A percentile compares a stretch with the other conserved stretches of the same genome.
These are phyloP conservation scores for Fusarium austroafricanum DNA, from an alignment of 2,329 filamentous ascomycete species.

Conservation along the genomic window DNA sequence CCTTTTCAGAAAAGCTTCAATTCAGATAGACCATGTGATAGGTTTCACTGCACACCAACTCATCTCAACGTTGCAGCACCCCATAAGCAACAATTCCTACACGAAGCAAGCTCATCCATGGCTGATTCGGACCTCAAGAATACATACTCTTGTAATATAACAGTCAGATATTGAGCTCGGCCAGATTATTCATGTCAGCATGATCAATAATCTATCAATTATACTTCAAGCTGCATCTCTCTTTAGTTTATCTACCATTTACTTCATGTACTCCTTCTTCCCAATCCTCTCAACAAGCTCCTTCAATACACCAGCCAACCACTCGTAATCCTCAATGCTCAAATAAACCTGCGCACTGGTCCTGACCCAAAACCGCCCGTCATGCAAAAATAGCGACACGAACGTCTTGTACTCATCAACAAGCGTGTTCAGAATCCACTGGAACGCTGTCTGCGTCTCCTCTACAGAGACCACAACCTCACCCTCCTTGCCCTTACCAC, in stretches of 20 bases:
- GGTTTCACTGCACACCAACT: no score
- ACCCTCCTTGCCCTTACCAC: constrained; percentile 45
- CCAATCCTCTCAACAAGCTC: constrained; percentile 57
- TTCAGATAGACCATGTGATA: background rate
- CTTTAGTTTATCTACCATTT: background rate
- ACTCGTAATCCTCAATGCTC: constrained; percentile 82
- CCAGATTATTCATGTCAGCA: background rate
- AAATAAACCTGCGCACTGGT: constrained; percentile 87
- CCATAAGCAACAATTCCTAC: background rate
- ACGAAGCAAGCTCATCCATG: background rate
- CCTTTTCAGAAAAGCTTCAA: background rate
- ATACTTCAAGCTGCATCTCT: background rate
- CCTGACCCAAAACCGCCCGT: constrained; percentile 73
- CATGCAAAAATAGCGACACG: constrained; percentile 71
- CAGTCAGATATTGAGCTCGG: background rate
- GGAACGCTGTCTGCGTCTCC: constrained; percentile 54
- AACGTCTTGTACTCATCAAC: constrained; percentile 76
- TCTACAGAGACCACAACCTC: constrained; percentile 48
- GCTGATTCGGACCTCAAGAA: background rate
- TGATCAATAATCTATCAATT: no score
- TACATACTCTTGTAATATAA: background rate
- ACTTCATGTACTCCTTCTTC: constrained; percentile 50
- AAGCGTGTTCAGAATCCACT: constrained; percentile 69
- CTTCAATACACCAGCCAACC: constrained; percentile 70
- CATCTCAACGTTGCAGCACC: background rate